Percentiles rank a stretch among this genome's conserved stretches.
phyloP scores from a whole-genome alignment of 2,329 filamentous ascomycete species.

The Teratosphaeriaceae sp. region DNA sequence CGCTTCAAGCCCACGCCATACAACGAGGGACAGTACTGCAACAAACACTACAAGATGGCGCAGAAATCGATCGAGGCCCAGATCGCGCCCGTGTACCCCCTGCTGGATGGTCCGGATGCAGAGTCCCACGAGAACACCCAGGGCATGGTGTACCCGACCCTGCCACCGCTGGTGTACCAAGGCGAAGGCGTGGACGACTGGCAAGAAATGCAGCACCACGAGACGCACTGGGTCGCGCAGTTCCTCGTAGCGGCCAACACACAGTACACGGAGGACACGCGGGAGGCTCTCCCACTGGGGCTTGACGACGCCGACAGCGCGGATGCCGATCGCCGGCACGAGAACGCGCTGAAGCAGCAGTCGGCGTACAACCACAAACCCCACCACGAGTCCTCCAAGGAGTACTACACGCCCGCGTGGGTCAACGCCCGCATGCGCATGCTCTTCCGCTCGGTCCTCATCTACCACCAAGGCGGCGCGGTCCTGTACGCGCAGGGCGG shows the following conservation, averaged over 20 bases:
- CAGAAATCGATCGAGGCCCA: too few relatives aligned
- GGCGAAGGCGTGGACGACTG: slow-evolving; percentile 6
- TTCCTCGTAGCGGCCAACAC: slow-evolving; percentile 11
- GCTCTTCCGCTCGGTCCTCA: slow-evolving; percentile 14
- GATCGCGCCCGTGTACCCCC: not conserved
- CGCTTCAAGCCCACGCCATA: slow-evolving; percentile 1
- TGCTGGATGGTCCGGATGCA: not conserved
- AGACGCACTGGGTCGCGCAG: slow-evolving; percentile 6
- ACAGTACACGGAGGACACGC: slow-evolving; percentile 3
- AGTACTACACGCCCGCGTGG: slow-evolving; percentile 11
- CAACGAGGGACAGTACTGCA: slow-evolving; percentile 3
- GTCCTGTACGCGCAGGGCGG: slow-evolving; percentile 15
- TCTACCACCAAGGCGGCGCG: slow-evolving; percentile 15
- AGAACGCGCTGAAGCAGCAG: slow-evolving; percentile 11
- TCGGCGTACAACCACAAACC: slow-evolving; percentile 9
- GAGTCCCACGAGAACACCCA: not conserved
- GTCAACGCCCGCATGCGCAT: slow-evolving; percentile 15
- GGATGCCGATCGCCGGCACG: not conserved
- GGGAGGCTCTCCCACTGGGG: too few relatives aligned
- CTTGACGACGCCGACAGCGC: slow-evolving; percentile 2
- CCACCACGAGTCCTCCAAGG: slow-evolving; percentile 5
- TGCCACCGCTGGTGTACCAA: slow-evolving; percentile 4
- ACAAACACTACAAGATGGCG: too few relatives aligned
- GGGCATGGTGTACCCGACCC: slow-evolving; percentile 1
- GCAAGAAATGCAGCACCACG: not conserved